Percentiles rank a stretch among this genome's conserved stretches.
phyloP scores from a whole-genome alignment of 768 basidiomycete species.

The Tricholoma flavovirens region DNA sequence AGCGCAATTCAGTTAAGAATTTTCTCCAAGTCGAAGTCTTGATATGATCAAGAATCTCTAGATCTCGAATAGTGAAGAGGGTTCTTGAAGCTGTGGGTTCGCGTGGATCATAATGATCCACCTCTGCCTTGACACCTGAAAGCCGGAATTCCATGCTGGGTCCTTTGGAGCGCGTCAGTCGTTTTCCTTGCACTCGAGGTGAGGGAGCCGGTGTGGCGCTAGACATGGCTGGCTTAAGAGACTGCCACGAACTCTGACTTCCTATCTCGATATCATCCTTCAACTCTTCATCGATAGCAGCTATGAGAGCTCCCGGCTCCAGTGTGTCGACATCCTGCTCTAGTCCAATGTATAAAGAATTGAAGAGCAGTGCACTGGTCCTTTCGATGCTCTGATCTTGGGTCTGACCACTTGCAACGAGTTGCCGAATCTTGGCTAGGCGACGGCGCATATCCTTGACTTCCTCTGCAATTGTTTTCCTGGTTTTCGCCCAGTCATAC shows the following conservation, averaged over 20 bases:
- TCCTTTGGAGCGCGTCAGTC: conserved; percentile 64
- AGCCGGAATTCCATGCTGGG: conserved; percentile 83
- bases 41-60: conserved; percentile 95
- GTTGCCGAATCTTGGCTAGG: conserved; percentile 84
- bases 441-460: conserved; percentile 82
- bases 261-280: conserved; percentile 68
- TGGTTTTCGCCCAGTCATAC: conserved; percentile 88
- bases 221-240: conserved; percentile 50
- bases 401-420: conserved; percentile 85
- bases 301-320: conserved; percentile 73
- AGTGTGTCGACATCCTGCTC: conserved; percentile 67
- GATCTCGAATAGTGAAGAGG: conserved; percentile 59
- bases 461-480: conserved; percentile 82
- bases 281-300: conserved; percentile 90
- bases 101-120: conserved; percentile 57
- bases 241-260: conserved; percentile 88
- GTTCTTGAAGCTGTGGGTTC: conserved; percentile 58
- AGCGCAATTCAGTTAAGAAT: conserved; percentile 81
- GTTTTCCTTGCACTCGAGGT: conserved; percentile 47
- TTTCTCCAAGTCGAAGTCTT: conserved; percentile 99
- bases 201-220: conserved; percentile 37
- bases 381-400: conserved; percentile 72
- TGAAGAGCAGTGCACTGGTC: conserved; percentile 78
- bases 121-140: conserved; percentile 54
- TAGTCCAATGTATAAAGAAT: conserved; percentile 92